These are phyloP conservation scores for Scutellaria barbata DNA, from an alignment of 257 asterid genomes.

Conservation along the genomic window DNA sequence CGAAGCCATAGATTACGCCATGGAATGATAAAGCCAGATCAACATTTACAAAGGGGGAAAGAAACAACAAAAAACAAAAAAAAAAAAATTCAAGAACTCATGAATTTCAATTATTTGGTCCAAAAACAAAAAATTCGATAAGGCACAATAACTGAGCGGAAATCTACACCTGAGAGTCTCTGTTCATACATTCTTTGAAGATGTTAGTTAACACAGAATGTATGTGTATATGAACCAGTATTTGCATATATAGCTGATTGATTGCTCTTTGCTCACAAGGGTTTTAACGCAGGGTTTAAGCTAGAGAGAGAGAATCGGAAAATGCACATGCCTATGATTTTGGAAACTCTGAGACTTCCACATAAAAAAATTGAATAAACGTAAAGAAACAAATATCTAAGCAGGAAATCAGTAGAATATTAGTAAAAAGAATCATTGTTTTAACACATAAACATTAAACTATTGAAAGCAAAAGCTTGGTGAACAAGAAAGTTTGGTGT, in stretches of 20 bases:
- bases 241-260: too few species aligned
- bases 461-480: slow-evolving; percentile 37
- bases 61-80: neutral
- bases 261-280: slow-evolving; percentile 14
- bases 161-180: slow-evolving; percentile 28
- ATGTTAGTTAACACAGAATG: neutral
- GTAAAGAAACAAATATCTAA: neutral
- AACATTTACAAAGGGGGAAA: neutral
- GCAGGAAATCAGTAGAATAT: neutral
- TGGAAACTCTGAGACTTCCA: slow-evolving; percentile 23
- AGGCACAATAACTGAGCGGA: slow-evolving; percentile 21
- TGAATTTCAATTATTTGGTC: neutral
- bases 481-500: slow-evolving; percentile 46
- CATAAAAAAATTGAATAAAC: neutral
- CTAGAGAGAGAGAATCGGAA: neutral
- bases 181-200: slow-evolving; percentile 9
- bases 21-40: slow-evolving; percentile 4
- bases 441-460: slow-evolving; percentile 10
- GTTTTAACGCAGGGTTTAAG: slow-evolving; percentile 44
- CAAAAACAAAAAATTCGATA: neutral
- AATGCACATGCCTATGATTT: slow-evolving; percentile 36
- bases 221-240: neutral
- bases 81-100: neutral
- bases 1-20: neutral
- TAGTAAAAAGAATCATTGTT: neutral